Evolutionary conservation across 176 grass and related monocot genomes (phyloP).

Genomic region (Triticum dicoccoides): DNA sequence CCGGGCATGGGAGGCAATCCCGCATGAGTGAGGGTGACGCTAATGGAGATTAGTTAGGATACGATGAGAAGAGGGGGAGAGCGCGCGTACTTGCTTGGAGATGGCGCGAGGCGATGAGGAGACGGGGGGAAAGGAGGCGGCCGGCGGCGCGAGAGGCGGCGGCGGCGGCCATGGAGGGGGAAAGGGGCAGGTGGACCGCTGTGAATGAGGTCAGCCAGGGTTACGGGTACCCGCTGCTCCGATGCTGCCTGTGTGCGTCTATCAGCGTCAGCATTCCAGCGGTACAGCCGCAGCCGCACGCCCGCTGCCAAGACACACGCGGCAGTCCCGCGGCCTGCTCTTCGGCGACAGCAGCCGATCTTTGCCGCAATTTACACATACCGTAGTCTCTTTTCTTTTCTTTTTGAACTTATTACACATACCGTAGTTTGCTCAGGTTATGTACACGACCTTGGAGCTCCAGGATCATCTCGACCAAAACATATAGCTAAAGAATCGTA

Average conservation of each 20-base stretch:
- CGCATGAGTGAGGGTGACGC: background rate
- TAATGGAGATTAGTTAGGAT: background rate
- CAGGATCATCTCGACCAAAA: too few species aligned
- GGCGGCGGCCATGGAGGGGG: constrained; percentile 39
- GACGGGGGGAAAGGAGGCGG: background rate
- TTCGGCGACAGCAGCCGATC: background rate
- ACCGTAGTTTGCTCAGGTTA: too few species aligned
- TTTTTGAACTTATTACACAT: too few species aligned
- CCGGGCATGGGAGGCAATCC: background rate
- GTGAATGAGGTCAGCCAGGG: constrained; percentile 1
- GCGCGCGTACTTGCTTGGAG: constrained; percentile 44
- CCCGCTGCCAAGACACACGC: too few species aligned
- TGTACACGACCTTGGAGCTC: too few species aligned
- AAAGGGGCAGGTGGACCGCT: background rate
- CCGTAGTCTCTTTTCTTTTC: too few species aligned
- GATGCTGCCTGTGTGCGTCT: background rate
- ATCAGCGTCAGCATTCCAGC: background rate
- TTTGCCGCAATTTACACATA: background rate
- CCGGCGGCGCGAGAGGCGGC: constrained; percentile 26
- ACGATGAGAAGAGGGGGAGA: background rate
- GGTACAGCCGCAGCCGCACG: background rate
- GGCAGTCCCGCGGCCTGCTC: background rate
- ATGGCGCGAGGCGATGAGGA: constrained; percentile 15
- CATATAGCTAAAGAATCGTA: too few species aligned
- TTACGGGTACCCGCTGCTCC: constrained; percentile 4